A percentile compares a stretch with the other conserved stretches of the same genome.
Evolutionary conservation across 495 filamentous ascomycete genomes (phyloP).

Genomic region (Rhypophila decipiens): DNA sequence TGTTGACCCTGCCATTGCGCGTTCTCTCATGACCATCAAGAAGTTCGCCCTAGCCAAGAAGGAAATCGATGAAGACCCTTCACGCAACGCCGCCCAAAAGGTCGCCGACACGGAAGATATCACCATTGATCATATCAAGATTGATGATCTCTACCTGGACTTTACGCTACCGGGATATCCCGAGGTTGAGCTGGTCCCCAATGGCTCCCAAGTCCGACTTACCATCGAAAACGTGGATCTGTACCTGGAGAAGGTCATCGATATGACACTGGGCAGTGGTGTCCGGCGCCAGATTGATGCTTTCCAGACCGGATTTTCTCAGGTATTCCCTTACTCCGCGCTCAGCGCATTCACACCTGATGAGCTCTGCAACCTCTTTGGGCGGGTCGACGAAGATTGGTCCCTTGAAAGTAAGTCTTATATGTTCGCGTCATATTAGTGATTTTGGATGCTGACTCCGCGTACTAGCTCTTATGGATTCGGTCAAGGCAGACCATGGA

Average conservation of each 20-base stretch:
- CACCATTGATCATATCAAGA: conserved; percentile 59
- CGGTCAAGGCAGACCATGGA: conserved; percentile 98
- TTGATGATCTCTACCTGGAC: conserved; percentile 87
- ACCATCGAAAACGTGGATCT: conserved; percentile 83
- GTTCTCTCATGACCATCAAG: conserved; percentile 80
- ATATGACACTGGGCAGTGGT: conserved; percentile 81
- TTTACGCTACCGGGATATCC: conserved; percentile 94
- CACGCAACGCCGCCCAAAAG: conserved; percentile 61
- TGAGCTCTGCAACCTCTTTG: conserved; percentile 96
- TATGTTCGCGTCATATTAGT: neutral
- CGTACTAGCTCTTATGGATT: conserved; percentile 79
- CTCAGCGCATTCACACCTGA: conserved; percentile 91
- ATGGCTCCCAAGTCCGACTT: conserved; percentile 66
- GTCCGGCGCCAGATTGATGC: conserved; percentile 86
- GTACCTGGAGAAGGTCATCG: conserved; percentile 86
- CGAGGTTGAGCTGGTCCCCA: conserved; percentile 71
- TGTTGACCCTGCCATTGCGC: conserved; percentile 81
- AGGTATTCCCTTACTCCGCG: conserved; percentile 92
- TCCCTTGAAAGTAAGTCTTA: conserved; percentile 77
- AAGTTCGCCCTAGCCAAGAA: conserved; percentile 81
- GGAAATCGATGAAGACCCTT: conserved; percentile 62
- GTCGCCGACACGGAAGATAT: conserved; percentile 60
- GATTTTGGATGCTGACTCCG: conserved; percentile 6
- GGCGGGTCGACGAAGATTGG: conserved; percentile 93
- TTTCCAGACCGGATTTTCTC: conserved; percentile 86